These are phyloP conservation scores for Aspergillus panamensis DNA, from an alignment of 495 filamentous ascomycete species.

Conservation along the genomic window DNA sequence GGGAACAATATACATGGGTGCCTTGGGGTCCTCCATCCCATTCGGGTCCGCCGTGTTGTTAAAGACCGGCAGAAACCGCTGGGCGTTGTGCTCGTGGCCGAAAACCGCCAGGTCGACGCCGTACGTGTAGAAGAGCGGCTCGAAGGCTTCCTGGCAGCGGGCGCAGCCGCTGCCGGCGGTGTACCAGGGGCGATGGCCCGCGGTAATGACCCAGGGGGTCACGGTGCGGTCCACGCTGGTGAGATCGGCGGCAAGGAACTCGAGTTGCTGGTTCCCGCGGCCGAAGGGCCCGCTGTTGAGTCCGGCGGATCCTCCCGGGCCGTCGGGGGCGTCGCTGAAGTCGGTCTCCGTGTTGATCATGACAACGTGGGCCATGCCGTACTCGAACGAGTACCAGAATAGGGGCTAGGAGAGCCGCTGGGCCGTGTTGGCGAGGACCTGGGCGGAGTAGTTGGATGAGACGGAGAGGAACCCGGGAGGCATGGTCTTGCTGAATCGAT, in stretches of 20 bases:
- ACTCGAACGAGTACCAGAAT: slow-evolving; percentile 65
- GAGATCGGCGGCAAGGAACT: slow-evolving; percentile 48
- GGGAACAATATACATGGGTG: slow-evolving; percentile 55
- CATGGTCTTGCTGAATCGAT: slow-evolving; percentile 52
- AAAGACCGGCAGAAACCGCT: slow-evolving; percentile 43
- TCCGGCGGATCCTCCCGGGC: slow-evolving; percentile 42
- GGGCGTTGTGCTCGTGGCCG: slow-evolving; percentile 59
- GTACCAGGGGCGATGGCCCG: slow-evolving; percentile 62
- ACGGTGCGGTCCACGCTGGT: slow-evolving; percentile 46
- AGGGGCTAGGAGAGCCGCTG: slow-evolving; percentile 50
- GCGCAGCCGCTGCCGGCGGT: slow-evolving; percentile 39
- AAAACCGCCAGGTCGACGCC: slow-evolving; percentile 60
- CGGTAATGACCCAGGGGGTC: slow-evolving; percentile 57
- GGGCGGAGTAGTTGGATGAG: slow-evolving; percentile 45
- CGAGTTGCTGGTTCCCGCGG: slow-evolving; percentile 28
- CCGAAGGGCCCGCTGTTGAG: slow-evolving; percentile 54
- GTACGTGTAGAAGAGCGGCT: slow-evolving; percentile 55
- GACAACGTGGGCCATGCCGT: slow-evolving; percentile 55
- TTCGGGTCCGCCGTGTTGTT: slow-evolving; percentile 44
- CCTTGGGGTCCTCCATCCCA: slow-evolving; percentile 49
- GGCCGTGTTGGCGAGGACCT: slow-evolving; percentile 46
- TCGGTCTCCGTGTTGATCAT: slow-evolving; percentile 60
- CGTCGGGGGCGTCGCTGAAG: slow-evolving; percentile 42
- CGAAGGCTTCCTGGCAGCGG: slow-evolving; percentile 55
- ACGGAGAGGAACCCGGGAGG: slow-evolving; percentile 45